A percentile compares a stretch with the other conserved stretches of the same genome.
These are phyloP conservation scores for Torulaspora microellipsoides DNA, from an alignment of 805 yeast species.

Conservation along the genomic window DNA sequence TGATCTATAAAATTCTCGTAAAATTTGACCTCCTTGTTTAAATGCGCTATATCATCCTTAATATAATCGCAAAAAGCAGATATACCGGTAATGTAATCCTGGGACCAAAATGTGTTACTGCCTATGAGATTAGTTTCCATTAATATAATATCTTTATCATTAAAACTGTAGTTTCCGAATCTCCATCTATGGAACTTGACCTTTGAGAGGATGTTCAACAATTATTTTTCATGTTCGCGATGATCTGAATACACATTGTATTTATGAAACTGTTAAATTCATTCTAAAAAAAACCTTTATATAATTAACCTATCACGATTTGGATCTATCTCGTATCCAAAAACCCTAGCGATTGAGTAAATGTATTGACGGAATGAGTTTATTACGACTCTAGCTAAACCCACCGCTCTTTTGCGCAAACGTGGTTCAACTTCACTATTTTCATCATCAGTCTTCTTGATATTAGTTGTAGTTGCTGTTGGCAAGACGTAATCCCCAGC, in stretches of 20 bases:
- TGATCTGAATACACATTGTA: no score
- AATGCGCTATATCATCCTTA: slow-evolving; percentile 18
- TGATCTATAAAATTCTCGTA: slow-evolving; percentile 18
- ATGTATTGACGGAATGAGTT: slow-evolving; percentile 44
- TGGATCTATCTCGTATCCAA: slow-evolving; percentile 64
- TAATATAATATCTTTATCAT: no score
- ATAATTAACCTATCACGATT: slow-evolving; percentile 41
- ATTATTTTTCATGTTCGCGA: no score
- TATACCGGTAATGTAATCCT: slow-evolving; percentile 33
- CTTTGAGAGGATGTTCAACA: no score
- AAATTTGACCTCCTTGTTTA: slow-evolving; percentile 13
- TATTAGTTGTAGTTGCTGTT: slow-evolving; percentile 30
- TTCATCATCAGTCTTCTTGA: slow-evolving; percentile 29
- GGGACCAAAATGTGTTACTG: slow-evolving; percentile 26
- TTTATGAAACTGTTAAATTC: no score
- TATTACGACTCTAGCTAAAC: slow-evolving; percentile 65
- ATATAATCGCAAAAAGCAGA: slow-evolving; percentile 17
- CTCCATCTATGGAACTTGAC: no score
- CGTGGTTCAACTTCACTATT: slow-evolving; percentile 34
- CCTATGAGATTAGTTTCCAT: no score
- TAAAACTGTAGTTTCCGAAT: no score
- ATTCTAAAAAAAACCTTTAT: not conserved
- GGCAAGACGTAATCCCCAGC: slow-evolving; percentile 91
- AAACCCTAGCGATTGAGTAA: slow-evolving; percentile 44
- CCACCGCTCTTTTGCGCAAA: slow-evolving; percentile 45